Percentiles rank a stretch among this genome's conserved stretches.
These are phyloP conservation scores for Kregervanrija fluxuum DNA, from an alignment of 805 yeast species.

Conservation along the genomic window DNA sequence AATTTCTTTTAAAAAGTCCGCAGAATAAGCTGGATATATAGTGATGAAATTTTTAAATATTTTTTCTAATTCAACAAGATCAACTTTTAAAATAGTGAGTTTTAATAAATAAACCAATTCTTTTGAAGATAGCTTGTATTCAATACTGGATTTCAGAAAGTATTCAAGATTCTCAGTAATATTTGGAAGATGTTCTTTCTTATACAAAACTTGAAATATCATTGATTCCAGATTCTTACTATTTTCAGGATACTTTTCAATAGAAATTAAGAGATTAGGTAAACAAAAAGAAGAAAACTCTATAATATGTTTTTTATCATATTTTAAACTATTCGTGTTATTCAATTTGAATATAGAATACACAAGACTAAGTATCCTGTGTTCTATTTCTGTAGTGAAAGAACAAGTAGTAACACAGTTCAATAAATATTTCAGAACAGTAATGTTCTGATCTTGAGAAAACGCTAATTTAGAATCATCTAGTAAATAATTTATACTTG, in stretches of 20 bases:
- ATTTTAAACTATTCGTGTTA: constrained; percentile 18
- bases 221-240: constrained; percentile 11
- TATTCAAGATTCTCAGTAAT: constrained; percentile 27
- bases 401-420: constrained; percentile 1
- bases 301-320: constrained; percentile 20
- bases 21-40: constrained; percentile 33
- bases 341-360: constrained; percentile 16
- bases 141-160: constrained; percentile 21
- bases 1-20: constrained; percentile 39
- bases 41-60: constrained; percentile 37
- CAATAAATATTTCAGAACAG: constrained; percentile 12
- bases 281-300: constrained; percentile 21
- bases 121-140: constrained; percentile 9
- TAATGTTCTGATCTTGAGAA: constrained; percentile 22
- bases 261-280: constrained; percentile 13
- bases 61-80: constrained; percentile 38
- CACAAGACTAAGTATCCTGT: constrained; percentile 5
- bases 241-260: neutral
- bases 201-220: constrained; percentile 22
- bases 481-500: constrained; percentile 12
- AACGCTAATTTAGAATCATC: constrained; percentile 11
- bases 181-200: constrained; percentile 16
- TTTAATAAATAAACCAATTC: constrained; percentile 26
- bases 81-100: constrained; percentile 26
- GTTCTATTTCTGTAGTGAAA: constrained; percentile 1